Evolutionary conservation across 2,329 filamentous ascomycete species (phyloP).

Genomic region (Grosmannia huntii): DNA sequence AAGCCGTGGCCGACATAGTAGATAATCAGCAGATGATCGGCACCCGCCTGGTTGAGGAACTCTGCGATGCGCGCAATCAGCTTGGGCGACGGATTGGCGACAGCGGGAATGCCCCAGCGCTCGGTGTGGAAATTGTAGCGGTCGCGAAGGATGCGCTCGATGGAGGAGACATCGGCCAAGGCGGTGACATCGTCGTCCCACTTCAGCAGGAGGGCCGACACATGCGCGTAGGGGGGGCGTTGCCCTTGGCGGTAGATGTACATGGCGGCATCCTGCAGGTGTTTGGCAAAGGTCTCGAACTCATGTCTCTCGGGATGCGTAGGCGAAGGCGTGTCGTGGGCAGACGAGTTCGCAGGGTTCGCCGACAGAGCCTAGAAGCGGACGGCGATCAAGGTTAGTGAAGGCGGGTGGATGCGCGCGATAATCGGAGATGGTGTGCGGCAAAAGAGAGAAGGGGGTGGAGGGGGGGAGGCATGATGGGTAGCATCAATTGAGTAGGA

Average conservation of each 20-base stretch:
- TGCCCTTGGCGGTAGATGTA: constrained; percentile 52
- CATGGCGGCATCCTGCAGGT: constrained; percentile 57
- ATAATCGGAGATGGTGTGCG: neutral
- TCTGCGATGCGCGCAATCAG: constrained; percentile 46
- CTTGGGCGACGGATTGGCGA: constrained; percentile 46
- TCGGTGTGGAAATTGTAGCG: constrained; percentile 49
- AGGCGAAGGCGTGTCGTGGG: constrained; percentile 3
- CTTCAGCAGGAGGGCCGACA: constrained; percentile 46
- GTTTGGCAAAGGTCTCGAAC: constrained; percentile 54
- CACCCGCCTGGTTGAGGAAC: constrained; percentile 43
- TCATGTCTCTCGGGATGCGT: constrained; percentile 35
- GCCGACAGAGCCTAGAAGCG: neutral
- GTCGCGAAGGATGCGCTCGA: constrained; percentile 46
- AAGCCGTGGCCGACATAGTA: constrained; percentile 53
- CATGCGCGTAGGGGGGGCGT: constrained; percentile 41
- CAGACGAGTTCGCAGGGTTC: neutral
- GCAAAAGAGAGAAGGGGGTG: neutral
- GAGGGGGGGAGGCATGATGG: neutral
- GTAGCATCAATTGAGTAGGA: neutral
- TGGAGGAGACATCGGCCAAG: constrained; percentile 37
- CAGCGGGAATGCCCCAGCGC: constrained; percentile 47
- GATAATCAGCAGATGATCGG: constrained; percentile 49
- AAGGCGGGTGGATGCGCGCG: neutral
- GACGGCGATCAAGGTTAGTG: neutral
- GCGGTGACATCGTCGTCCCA: constrained; percentile 49